Base-by-base conservation (phyloP, 2,329 filamentous ascomycete species). In the Decorospora gaudefroyi region DNA sequence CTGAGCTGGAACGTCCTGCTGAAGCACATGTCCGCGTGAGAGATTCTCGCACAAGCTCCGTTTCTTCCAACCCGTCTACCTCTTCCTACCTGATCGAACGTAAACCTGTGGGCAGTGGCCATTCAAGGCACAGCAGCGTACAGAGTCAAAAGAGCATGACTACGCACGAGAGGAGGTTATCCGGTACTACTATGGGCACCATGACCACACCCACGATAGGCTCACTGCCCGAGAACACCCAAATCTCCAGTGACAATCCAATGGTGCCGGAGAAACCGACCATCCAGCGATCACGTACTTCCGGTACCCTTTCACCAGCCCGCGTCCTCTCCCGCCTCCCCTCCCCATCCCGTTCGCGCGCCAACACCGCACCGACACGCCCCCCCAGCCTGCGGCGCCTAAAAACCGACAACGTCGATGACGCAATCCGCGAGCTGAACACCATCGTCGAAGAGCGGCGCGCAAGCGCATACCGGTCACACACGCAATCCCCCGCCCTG, bases 391-490 rank as follows among this genome's bases (percentile, higher is more conserved):
- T 72, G 4, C 69, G 72, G 9, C 67, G 69, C 45, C 57, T 54
- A 28, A 69, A 55, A 27, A 63, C 59, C 13, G 71, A 73, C n/a
- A n/a, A n/a, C 32, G 61, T 76, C 6, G 75, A 77, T 22, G 68
- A 71, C 23, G 75, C 73, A 10, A 73, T 77, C 38, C 66, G 72
- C 3, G 74, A 76, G 55, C 68, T 77, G 42, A 76, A 77, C 59
- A 76, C 72, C 15, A 76, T 77, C 37, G 70, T 77, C 34, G 73
- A 76, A 53, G 73, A 76, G 53, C 69, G 69, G 11, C 62, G 73
- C n/a, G 69, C 68, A 18, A 71, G 70, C 33, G 64, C 65, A 6
- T 67, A 66, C 45, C 59, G 64, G 19, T 62, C 62, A 0, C 54
- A 59, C 16, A 59, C 57, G 15, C 57, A 62, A n/a, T 58, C 60